Evolutionary conservation across 176 grass and related monocot genomes (phyloP), one percentile per base, ranked within the genome.

Genomic region (Olyra latifolia): DNA sequence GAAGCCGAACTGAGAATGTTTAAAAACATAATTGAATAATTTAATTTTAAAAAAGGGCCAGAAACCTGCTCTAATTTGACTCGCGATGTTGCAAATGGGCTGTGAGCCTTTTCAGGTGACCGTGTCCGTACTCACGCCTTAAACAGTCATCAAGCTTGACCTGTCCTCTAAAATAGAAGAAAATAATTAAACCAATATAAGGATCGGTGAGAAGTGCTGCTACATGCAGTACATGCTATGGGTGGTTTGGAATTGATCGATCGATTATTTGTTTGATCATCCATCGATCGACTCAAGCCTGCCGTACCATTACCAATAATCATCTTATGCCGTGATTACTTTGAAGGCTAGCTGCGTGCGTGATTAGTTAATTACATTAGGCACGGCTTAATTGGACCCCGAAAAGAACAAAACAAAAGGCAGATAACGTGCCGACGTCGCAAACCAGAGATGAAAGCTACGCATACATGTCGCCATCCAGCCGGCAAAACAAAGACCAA

Each of bases 381-480:
- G 32, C 32, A 20, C 6, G 16, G 20, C 20, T 7, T 53, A n/a
- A 48, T 48, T 48, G 46, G 46, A 48, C 46, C 45, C 45, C 11
- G 14, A 15, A 48, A 48, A 53, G 16, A 20, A 0, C 32, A 54
- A 20, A 55, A 14, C 11, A 24, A 61, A 29, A 61, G 23, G 56
- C 25, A 15, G 12, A 5, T 58, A 22, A 6, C 72, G 53, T 75
- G 72, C 72, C 72, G 72, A 75, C 72, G 27, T 44, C 42, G 72
- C 12, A 59, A 58, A 59, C 10, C 20, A 9, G 19, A 1, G 27
- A 13, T 3, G 69, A 72, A 10, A 53, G n/a, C 64, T 16, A 71
- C 69, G n/a, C 47, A 29, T 72, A 19, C 11, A 7, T 61, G 69
- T 71, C 69, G 27, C 69, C 44, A 29, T 71, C 67, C 7, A 70